Base-by-base conservation (phyloP, 2,329 filamentous ascomycete genomes). In the Colletotrichum graminicola region DNA sequence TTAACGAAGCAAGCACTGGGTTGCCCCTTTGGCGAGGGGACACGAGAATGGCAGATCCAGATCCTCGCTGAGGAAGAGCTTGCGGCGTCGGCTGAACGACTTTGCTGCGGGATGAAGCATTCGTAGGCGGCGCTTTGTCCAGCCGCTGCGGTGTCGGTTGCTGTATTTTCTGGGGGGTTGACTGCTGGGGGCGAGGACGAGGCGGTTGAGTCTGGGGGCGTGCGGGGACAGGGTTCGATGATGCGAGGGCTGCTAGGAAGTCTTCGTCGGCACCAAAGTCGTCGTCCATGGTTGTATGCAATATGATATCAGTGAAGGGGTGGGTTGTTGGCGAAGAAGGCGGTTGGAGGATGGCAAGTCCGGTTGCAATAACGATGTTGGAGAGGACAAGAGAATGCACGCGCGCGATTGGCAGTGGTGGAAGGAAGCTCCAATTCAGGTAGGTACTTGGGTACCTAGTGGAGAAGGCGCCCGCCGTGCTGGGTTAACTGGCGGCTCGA, bases 11-110 rank as follows among this genome's bases (percentile, higher is more conserved):
- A 39, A 99, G 84, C 61, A 98, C 93, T 0, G 96, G 96, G 77
- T 99, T 99, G 73, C 95, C 96, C 81, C 97, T 97, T 81, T 99
- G 95, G 51, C 95, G 91, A 21, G 94, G 92, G 45, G 95, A 98
- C 39, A 98, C 95, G 26, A 97, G 87, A 75, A 98, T 97, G 6
- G 92, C 90, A 21, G 93, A 94, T 5, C 92, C 92, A 1, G 89
- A 82, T 10, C 84, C 84, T 59, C 85, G 84, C 73, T 89, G 88
- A 0, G 93, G 88, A 3, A 97, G 86, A n/a, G 90, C 91, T 83
- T 98, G 95, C 0, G 95, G 95, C 69, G 91, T 97, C 14, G 94
- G 95, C 81, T 98, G 95, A 43, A 95, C 91, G 34, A 97, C 87
- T 77, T 91, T 92, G 49, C 84, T 78, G 49, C 79, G 79, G 3